Base-by-base conservation (phyloP, 306 rosid genomes). In the Cicer cuneatum region DNA sequence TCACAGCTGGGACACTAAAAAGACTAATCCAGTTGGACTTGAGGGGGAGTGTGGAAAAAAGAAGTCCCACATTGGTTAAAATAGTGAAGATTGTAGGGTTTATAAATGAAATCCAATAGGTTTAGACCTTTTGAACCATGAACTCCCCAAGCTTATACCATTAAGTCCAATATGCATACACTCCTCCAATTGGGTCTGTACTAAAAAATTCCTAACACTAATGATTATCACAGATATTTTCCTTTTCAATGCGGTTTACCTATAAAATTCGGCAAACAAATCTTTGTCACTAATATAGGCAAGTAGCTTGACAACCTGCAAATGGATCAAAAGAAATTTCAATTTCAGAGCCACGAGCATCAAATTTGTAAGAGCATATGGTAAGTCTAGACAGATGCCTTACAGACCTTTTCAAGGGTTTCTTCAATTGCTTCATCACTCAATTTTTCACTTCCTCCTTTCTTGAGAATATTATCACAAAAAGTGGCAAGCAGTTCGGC, bases 401-500 rank as follows among this genome's bases (percentile, higher is more conserved):
- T 19, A 41, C 57, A 73, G 71, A 93, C 98, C 97, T 93, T 93
- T 81, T 89, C 98, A 66, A 91, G 95, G 51, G 97, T 93, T 84
- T 91, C 96, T 79, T 93, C 98, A 24, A 93, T 89, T 18, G 96
- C 98, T 81, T 93, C 98, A 63, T 93, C 96, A 43, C 97, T 93
- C 85, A 93, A 80, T 76, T 90, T 93, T 83, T 91, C 98, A 76
- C 97, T 91, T 47, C 97, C 96, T 53, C 98, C 98, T 82, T 93
- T 93, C 89, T 93, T 93, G 29, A 93, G 93, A 68, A 93, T 89
- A 65, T 93, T 91, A 77, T 93, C 98, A 67, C 97, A 91, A 62
- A 93, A 93, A n/a, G 93, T 89, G 37, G 98, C 98, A 72, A 93
- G 93, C 62, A 93, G 79, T 79, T 93, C 98, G 2, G 98, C 98